Percentiles rank a stretch among this genome's conserved stretches.
These are phyloP conservation scores for Candida pseudofarinosa DNA, from an alignment of 805 yeast species.

Conservation along the genomic window DNA sequence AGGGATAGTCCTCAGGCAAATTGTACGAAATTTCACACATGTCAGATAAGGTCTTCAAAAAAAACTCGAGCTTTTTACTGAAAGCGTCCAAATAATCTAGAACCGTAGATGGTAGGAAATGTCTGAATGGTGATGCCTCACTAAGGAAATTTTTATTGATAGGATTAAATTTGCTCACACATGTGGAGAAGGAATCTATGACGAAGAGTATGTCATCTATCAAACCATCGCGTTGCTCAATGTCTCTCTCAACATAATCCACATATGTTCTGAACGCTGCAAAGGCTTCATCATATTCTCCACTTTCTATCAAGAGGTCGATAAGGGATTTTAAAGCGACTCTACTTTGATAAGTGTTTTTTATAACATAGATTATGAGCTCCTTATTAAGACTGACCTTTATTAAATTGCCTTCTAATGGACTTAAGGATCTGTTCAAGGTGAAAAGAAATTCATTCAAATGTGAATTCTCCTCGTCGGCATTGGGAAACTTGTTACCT, in stretches of 20 bases:
- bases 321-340: slow-evolving; percentile 29
- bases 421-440: slow-evolving; percentile 26
- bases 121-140: not conserved
- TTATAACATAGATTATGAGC: slow-evolving; percentile 25
- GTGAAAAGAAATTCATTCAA: slow-evolving; percentile 26
- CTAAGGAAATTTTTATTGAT: slow-evolving; percentile 7
- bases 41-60: slow-evolving; percentile 20
- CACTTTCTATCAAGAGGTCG: slow-evolving; percentile 25
- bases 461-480: slow-evolving; percentile 14
- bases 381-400: slow-evolving; percentile 18
- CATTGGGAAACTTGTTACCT: slow-evolving; percentile 27
- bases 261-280: slow-evolving; percentile 38
- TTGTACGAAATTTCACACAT: slow-evolving; percentile 28
- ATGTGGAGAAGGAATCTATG: slow-evolving; percentile 29
- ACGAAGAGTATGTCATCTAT: slow-evolving; percentile 30
- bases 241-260: slow-evolving; percentile 29
- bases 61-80: slow-evolving; percentile 16
- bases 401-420: slow-evolving; percentile 12
- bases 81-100: slow-evolving; percentile 15
- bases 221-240: slow-evolving; percentile 25
- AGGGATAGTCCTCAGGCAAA: slow-evolving; percentile 13
- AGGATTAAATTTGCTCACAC: slow-evolving; percentile 35
- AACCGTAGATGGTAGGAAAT: slow-evolving; percentile 8
- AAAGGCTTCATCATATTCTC: slow-evolving; percentile 41
- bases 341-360: slow-evolving; percentile 36